Evolutionary conservation across 345 rosid genomes (phyloP), one percentile per base, ranked within the genome.

Genomic region (Euclidium syriacum): DNA sequence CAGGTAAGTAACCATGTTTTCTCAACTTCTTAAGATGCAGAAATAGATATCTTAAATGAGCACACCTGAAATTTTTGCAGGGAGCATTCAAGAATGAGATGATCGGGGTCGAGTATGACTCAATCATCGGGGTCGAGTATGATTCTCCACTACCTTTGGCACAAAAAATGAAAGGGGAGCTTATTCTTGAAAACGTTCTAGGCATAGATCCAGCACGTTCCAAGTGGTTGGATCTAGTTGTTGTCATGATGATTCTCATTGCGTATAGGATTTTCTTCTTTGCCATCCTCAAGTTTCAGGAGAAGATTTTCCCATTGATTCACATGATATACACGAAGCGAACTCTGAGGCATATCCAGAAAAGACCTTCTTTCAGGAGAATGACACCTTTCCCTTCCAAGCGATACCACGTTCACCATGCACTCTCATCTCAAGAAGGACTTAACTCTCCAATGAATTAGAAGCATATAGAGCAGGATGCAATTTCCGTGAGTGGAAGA

Each of bases 351-450:
- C 73, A 64, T 39, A 90, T 94, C 52, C 76, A 77, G 10, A 80
- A 81, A 75, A 81, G 95, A 70, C 86, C 95, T 52, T 90, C 97
- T 11, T 87, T 94, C 73, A 75, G 85, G 78, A 75, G 77, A 58
- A 71, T 49, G 70, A 1, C 75, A 49, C 62, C 76, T 15, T 5
- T 74, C 54, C 65, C 85, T 35, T 85, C 95, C 41, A 79, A 59
- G 53, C 72, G 96, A 67, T 80, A 81, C 68, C 84, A 83, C 4
- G 59, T 64, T 64, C 59, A 56, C 25, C 81, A 73, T 23, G 68
- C 96, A 0, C 71, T 94, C 64, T 85, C 98, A 42, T 82, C 95
- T 59, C 97, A 85, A 72, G 98, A 89, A 56, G 97, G 97, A 64
- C 87, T 85, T 3, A 78, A 70, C 79, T 83, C 95, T 66, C 91